Evolutionary conservation across 768 basidiomycete species (phyloP).

Genomic region (Tulasnella sp.): DNA sequence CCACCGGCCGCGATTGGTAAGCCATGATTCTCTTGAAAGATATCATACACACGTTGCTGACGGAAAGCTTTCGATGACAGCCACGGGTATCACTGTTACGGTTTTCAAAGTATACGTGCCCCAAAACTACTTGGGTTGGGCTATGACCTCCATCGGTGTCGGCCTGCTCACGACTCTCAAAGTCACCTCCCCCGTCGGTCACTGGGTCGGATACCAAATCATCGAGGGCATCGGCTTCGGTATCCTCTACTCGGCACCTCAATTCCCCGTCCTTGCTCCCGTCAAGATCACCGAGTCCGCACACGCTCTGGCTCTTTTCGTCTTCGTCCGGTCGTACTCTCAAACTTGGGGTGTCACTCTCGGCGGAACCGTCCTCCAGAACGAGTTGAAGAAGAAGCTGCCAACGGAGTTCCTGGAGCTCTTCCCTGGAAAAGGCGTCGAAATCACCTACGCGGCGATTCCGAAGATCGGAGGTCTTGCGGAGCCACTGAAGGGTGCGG

Average conservation of each 20-base stretch:
- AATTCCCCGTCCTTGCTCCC: slow-evolving; percentile 25
- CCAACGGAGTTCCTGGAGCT: slow-evolving; percentile 29
- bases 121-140: slow-evolving; percentile 30
- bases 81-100: not conserved
- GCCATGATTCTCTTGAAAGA: not conserved
- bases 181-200: not conserved
- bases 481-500: slow-evolving; percentile 25
- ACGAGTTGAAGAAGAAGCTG: slow-evolving; percentile 33
- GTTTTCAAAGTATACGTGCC: slow-evolving; percentile 27
- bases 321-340: slow-evolving; percentile 23
- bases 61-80: not conserved
- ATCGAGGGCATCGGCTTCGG: slow-evolving; percentile 8
- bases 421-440: slow-evolving; percentile 27
- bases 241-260: slow-evolving; percentile 14
- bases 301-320: slow-evolving; percentile 16
- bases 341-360: slow-evolving; percentile 28
- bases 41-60: not conserved
- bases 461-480: slow-evolving; percentile 30
- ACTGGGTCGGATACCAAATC: slow-evolving; percentile 12
- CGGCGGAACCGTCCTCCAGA: slow-evolving; percentile 40
- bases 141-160: slow-evolving; percentile 25
- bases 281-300: slow-evolving; percentile 14
- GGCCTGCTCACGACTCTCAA: slow-evolving; percentile 23
- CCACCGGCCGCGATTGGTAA: slow-evolving; percentile 15
- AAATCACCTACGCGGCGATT: slow-evolving; percentile 38